Percentiles rank a stretch among this genome's conserved stretches.
phyloP scores from a whole-genome alignment of 2,329 filamentous ascomycete genomes.

The Falciphora oryzae region DNA sequence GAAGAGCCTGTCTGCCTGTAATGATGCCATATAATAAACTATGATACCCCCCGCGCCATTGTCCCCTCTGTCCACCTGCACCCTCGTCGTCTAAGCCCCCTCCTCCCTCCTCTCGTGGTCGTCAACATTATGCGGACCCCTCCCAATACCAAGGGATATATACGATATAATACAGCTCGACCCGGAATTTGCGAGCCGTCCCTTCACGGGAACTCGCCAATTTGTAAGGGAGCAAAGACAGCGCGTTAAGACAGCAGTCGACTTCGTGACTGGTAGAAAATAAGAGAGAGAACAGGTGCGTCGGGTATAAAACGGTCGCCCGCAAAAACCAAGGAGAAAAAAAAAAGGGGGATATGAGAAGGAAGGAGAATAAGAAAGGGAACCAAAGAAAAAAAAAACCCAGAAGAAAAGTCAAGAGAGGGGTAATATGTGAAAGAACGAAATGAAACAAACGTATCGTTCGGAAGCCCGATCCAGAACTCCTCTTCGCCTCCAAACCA shows the following conservation, averaged over 20 bases:
- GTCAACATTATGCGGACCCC: not conserved
- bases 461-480: not conserved
- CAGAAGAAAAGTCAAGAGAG: conserved; percentile 11
- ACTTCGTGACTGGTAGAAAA: not conserved
- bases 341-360: conserved; percentile 25
- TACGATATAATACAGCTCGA: not conserved
- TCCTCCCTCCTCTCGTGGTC: not conserved
- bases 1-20: not conserved
- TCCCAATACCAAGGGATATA: not conserved
- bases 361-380: conserved; percentile 20
- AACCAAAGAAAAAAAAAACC: conserved; percentile 15
- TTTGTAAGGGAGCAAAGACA: not conserved
- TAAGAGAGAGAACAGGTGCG: conserved; percentile 27
- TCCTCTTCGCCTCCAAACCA: not conserved
- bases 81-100: not conserved
- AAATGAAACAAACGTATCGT: not conserved
- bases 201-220: not conserved
- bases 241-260: not conserved
- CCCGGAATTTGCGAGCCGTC: not conserved
- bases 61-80: not conserved
- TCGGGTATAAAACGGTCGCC: conserved; percentile 34
- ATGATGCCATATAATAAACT: not conserved
- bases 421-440: not conserved
- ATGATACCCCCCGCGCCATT: not conserved
- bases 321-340: conserved; percentile 25